These are phyloP conservation scores for Gaillardinia entomophila DNA, from an alignment of 805 yeast species.

Conservation along the genomic window DNA sequence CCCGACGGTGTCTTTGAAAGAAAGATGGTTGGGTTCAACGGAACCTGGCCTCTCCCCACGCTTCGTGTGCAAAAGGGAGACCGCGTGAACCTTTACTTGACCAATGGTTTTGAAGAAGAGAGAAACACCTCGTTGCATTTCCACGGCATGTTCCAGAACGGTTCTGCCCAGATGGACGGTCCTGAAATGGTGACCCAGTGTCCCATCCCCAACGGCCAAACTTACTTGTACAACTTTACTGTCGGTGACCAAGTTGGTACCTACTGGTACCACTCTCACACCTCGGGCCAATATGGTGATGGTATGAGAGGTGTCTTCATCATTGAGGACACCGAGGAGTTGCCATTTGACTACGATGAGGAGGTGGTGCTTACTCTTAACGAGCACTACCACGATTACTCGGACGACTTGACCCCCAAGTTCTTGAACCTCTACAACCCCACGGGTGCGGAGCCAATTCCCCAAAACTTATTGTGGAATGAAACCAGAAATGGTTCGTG, in stretches of 20 bases:
- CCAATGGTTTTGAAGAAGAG: slow-evolving; percentile 59
- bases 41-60: slow-evolving; percentile 84
- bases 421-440: slow-evolving; percentile 81
- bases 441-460: slow-evolving; percentile 98
- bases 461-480: slow-evolving; percentile 73
- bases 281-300: slow-evolving; percentile 85
- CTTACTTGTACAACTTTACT: slow-evolving; percentile 81
- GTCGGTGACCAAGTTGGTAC: slow-evolving; percentile 81
- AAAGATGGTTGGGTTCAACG: slow-evolving; percentile 61
- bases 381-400: slow-evolving; percentile 83
- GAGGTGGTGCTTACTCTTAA: slow-evolving; percentile 63
- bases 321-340: slow-evolving; percentile 64
- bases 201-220: slow-evolving; percentile 77
- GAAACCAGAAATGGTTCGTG: slow-evolving; percentile 75
- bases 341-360: slow-evolving; percentile 68
- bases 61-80: slow-evolving; percentile 76
- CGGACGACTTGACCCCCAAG: slow-evolving; percentile 42
- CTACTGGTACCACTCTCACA: slow-evolving; percentile 97
- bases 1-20: slow-evolving; percentile 61
- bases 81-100: slow-evolving; percentile 62
- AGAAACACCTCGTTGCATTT: slow-evolving; percentile 76
- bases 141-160: slow-evolving; percentile 88
- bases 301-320: slow-evolving; percentile 82
- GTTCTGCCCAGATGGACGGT: slow-evolving; percentile 81
- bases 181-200: slow-evolving; percentile 86